Base-by-base conservation (phyloP, 495 filamentous ascomycete genomes). In the Pseudomonodictys pantanalensis region DNA sequence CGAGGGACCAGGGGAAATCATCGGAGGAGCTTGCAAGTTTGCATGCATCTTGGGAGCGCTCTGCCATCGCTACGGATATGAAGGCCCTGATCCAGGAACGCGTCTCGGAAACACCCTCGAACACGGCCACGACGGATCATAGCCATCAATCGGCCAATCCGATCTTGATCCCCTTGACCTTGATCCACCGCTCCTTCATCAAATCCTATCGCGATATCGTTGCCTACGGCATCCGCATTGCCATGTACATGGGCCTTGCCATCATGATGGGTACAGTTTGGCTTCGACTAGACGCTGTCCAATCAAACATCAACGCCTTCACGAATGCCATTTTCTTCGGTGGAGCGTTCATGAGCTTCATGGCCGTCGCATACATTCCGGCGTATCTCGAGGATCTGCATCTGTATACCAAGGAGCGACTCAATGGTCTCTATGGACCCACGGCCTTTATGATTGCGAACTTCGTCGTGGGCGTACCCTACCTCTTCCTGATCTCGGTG, bases 251-350 rank as follows among this genome's bases (percentile, higher is more conserved):
- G 43, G 87, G 86, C 76, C 77, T 92, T 28, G 88, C 89, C 0
- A 84, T 93, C 60, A 87, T 93, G 86, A 89, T 91, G 85, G 89
- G 89, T 2, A 92, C 89, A 1, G 87, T 92, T 22, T 93, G 86
- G 86, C 75, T 92, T 20, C 81, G 89, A 6, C 75, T 93, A 0
- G 70, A 77, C 11, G 75, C 83, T 1, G 67, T 77, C 2, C 88
- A 93, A 64, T 73, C 76, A 7, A 81, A 82, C 53, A 92, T 93
- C 62, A 83, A 89, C 56, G 83, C 89, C 3, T 86, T 89, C 67
- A 88, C 82, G 68, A 93, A 92, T 62, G 86, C 86, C 33, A 90
- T 93, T 73, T 86, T 89, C 81, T 91, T 89, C 69, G 88, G 89
- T 15, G 83, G 79, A 0, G 89, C 89, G 0, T 93, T 93, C 76